A percentile compares a stretch with the other conserved stretches of the same genome.
Evolutionary conservation across 192 early-diverging fungal species (phyloP).

Genomic region (Lunasporangiospora selenospora): DNA sequence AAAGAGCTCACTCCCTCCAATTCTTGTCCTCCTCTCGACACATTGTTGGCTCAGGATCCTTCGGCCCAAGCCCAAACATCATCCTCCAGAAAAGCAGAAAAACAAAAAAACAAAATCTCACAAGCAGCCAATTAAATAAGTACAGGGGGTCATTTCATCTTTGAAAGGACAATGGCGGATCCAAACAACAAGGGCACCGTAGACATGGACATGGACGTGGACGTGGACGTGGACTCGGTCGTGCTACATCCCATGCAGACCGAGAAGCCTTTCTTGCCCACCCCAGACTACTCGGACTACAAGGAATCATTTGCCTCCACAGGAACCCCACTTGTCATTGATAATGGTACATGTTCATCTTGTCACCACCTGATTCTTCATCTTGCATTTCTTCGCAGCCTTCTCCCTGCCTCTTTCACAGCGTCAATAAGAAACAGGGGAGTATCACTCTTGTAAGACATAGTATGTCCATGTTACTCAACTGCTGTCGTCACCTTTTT

Average conservation of each 20-base stretch:
- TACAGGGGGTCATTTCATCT: no score
- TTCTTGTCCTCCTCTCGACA: no score
- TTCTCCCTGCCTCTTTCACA: background rate
- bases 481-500: background rate
- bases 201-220: conserved; percentile 32
- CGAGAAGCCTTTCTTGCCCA: conserved; percentile 40
- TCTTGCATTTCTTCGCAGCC: background rate
- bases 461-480: background rate
- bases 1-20: no score
- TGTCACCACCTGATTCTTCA: no score
- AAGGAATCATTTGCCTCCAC: conserved; percentile 27
- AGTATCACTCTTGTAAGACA: background rate
- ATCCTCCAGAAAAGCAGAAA: no score
- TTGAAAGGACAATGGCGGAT: no score
- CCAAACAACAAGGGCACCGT: no score
- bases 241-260: conserved; percentile 32
- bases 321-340: conserved; percentile 46
- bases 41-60: no score
- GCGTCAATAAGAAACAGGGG: background rate
- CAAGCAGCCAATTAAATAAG: no score
- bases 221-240: conserved; percentile 15
- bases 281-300: conserved; percentile 41
- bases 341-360: conserved; percentile 38
- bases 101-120: no score
- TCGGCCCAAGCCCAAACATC: no score